phyloP scores from a whole-genome alignment of 2,329 filamentous ascomycete species.

The Colletotrichum sansevieriae region DNA sequence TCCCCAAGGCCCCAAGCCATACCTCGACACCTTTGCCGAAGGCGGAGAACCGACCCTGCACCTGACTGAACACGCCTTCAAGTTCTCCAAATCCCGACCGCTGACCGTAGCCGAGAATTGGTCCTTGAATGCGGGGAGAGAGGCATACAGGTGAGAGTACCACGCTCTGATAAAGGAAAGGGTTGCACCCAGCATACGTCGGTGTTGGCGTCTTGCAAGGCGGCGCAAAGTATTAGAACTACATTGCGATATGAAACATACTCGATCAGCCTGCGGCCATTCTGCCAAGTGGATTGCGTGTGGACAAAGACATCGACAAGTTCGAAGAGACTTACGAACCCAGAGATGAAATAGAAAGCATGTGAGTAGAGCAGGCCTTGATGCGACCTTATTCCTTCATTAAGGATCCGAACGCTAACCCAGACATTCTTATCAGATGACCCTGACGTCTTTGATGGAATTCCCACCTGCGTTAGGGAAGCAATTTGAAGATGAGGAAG shows the following conservation, averaged over 20 bases:
- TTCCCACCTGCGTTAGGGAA: constrained; percentile 17
- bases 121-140: constrained; percentile 17
- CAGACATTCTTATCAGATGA: constrained; percentile 7
- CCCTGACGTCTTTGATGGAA: constrained; percentile 19
- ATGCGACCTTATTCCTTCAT: too few species aligned
- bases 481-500: constrained; percentile 33
- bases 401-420: neutral
- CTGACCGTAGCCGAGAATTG: constrained; percentile 19
- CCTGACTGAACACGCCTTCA: constrained; percentile 18
- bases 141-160: constrained; percentile 28
- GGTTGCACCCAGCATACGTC: constrained; percentile 31
- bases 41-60: constrained; percentile 22
- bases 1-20: constrained; percentile 23
- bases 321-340: constrained; percentile 3
- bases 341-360: constrained; percentile 23
- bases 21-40: constrained; percentile 27
- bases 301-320: constrained; percentile 9
- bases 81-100: constrained; percentile 4
- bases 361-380: constrained; percentile 21
- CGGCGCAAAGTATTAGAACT: constrained; percentile 30
- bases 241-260: constrained; percentile 30
- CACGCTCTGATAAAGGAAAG: constrained; percentile 24
- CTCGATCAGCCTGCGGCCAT: constrained; percentile 26
- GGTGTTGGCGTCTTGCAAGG: constrained; percentile 30
- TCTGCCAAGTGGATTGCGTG: constrained; percentile 18